A percentile compares a stretch with the other conserved stretches of the same genome.
Evolutionary conservation across 306 rosid genomes (phyloP).

Genomic region (Cicer arietinum): DNA sequence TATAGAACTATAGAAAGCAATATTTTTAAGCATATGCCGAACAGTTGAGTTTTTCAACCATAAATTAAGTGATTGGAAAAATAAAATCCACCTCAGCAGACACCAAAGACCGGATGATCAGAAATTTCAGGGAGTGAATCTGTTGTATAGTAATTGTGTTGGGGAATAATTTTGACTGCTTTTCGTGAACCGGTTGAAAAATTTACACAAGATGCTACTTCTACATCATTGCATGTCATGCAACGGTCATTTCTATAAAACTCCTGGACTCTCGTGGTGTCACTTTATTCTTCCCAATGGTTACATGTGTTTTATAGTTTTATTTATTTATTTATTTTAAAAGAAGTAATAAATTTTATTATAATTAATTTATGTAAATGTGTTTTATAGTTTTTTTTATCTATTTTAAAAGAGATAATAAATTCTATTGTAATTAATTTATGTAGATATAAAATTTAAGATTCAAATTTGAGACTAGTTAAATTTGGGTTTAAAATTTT

Average conservation of each 20-base stretch:
- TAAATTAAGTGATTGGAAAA: conserved; percentile 3
- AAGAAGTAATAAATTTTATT: too few relatives aligned
- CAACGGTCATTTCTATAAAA: conserved; percentile 34
- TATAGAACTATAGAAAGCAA: too few relatives aligned
- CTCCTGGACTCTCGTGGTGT: background rate
- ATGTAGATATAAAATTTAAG: too few relatives aligned
- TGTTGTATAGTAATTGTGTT: conserved; percentile 1
- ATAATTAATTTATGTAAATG: too few relatives aligned
- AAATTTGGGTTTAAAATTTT: too few relatives aligned
- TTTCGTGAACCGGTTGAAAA: conserved; percentile 16
- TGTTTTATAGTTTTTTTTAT: too few relatives aligned
- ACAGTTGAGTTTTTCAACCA: background rate
- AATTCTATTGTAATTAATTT: too few relatives aligned
- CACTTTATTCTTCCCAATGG: conserved; percentile 22
- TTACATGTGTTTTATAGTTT: too few relatives aligned
- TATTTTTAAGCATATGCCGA: background rate
- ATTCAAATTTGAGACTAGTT: too few relatives aligned
- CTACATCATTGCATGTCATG: conserved; percentile 43
- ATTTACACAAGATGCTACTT: conserved; percentile 22
- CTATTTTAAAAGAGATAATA: too few relatives aligned
- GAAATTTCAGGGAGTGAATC: conserved; percentile 8
- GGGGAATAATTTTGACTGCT: conserved; percentile 44
- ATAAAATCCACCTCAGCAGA: conserved; percentile 2
- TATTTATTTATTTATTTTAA: too few relatives aligned
- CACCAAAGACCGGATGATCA: conserved; percentile 13